These are phyloP conservation scores for Phytophthora europaea DNA, from an alignment of 352 stramenopile species.

Conservation along the genomic window DNA sequence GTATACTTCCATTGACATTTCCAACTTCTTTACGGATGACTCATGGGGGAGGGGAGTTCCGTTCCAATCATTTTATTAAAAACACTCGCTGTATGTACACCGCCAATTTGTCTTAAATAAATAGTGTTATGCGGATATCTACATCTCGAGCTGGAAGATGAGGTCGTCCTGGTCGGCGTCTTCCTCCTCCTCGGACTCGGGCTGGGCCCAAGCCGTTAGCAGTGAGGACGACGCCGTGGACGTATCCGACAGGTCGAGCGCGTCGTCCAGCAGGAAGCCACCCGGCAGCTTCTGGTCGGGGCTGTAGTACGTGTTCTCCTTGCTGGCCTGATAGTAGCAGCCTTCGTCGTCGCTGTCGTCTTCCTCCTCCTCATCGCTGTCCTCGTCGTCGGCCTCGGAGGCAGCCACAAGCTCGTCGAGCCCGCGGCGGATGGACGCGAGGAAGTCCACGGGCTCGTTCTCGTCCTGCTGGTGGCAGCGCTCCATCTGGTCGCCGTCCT, in stretches of 20 bases:
- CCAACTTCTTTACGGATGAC: not conserved
- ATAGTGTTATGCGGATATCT: conserved; percentile 34
- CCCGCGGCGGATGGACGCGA: conserved; percentile 43
- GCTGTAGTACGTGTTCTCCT: conserved; percentile 51
- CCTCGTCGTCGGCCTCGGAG: conserved; percentile 34
- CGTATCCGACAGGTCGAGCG: conserved; percentile 46
- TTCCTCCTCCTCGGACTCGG: conserved; percentile 24
- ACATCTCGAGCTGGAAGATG: conserved; percentile 55
- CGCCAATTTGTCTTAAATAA: conserved; percentile 27
- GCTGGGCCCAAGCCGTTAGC: conserved; percentile 18
- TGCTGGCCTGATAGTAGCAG: conserved; percentile 45
- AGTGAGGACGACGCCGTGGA: conserved; percentile 51
- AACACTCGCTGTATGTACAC: not conserved
- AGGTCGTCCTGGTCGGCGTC: conserved; percentile 30
- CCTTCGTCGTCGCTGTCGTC: conserved; percentile 39
- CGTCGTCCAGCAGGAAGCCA: conserved; percentile 23
- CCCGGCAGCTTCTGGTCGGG: conserved; percentile 35
- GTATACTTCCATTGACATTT: not conserved
- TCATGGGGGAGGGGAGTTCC: not conserved
- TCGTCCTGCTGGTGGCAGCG: conserved; percentile 14
- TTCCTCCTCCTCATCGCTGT: conserved; percentile 11
- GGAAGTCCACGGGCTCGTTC: conserved; percentile 37
- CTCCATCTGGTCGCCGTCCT: conserved; percentile 13
- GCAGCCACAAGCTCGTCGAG: conserved; percentile 38
- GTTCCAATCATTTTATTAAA: not conserved